Evolutionary conservation across 495 filamentous ascomycete genomes (phyloP).

Genomic region (Articulospora tetracladia): DNA sequence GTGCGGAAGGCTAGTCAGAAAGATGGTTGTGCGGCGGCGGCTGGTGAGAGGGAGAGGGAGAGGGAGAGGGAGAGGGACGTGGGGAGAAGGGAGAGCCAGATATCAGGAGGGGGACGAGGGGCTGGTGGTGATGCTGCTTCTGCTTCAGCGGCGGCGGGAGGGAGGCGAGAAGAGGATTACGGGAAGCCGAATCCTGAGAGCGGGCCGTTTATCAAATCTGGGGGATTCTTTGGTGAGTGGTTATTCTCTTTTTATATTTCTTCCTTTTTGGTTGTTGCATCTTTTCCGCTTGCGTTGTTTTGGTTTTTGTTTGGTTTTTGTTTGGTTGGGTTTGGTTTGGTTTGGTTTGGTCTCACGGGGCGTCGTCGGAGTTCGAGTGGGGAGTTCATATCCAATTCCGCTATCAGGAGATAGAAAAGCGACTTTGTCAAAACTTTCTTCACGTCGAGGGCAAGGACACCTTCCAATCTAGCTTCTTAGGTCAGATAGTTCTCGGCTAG

Average conservation of each 20-base stretch:
- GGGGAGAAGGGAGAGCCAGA: background rate
- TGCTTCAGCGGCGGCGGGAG: too few relatives aligned
- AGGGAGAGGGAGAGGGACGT: background rate
- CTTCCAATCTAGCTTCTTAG: too few relatives aligned
- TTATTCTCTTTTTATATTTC: background rate
- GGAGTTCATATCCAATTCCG: background rate
- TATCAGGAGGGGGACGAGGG: background rate
- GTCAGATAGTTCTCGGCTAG: background rate
- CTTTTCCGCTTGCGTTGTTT: background rate
- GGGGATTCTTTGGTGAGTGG: conserved; percentile 19
- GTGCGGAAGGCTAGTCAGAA: background rate
- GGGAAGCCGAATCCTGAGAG: conserved; percentile 9
- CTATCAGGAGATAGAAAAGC: too few relatives aligned
- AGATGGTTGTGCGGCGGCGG: background rate
- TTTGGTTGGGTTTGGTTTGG: too few relatives aligned
- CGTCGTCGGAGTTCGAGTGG: background rate
- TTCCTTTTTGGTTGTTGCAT: background rate
- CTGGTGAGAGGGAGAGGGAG: background rate
- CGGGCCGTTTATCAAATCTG: conserved; percentile 15
- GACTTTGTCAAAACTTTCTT: too few relatives aligned
- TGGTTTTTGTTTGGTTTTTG: background rate
- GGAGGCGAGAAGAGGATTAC: background rate
- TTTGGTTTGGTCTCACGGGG: background rate
- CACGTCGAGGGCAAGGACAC: too few relatives aligned
- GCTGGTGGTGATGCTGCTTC: too few relatives aligned